Conservation (phyloP, 139 green algal species). For the Micractinium sp. region DNA sequence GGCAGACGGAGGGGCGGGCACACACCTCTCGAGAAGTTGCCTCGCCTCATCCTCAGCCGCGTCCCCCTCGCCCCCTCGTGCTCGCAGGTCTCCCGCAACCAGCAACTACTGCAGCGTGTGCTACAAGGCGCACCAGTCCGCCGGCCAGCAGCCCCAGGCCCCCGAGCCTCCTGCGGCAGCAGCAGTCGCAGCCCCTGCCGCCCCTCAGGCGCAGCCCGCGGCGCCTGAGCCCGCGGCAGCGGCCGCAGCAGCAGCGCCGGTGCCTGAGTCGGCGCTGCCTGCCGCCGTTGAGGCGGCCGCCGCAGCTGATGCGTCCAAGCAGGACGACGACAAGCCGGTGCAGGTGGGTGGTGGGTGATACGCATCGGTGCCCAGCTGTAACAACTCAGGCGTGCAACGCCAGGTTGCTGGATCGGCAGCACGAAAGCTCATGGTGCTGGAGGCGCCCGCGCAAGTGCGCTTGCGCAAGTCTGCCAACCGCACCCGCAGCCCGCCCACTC, state of each 20-base stretch:
- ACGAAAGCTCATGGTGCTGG: too few relatives aligned
- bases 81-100: slow-evolving; percentile 31
- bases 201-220: neutral
- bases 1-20: neutral
- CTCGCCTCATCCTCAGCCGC: neutral
- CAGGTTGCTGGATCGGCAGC: too few relatives aligned
- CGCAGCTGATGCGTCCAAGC: neutral
- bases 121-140: slow-evolving; percentile 15
- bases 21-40: neutral
- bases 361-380: neutral
- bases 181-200: slow-evolving; percentile 11
- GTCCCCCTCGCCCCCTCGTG: too few relatives aligned
- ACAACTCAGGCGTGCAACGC: too few relatives aligned
- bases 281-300: neutral
- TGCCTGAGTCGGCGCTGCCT: neutral
- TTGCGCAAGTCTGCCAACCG: neutral
- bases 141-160: neutral
- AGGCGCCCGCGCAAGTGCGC: neutral
- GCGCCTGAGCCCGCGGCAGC: neutral
- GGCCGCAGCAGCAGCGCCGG: neutral
- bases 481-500: neutral
- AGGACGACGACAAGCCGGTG: slow-evolving; percentile 17
- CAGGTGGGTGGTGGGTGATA: slow-evolving; percentile 6
- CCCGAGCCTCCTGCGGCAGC: neutral
- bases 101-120: slow-evolving; percentile 46